Evolutionary conservation across 1,284 basidiomycete species (phyloP).

Genomic region (Pyrrhoderma lamaoense): DNA sequence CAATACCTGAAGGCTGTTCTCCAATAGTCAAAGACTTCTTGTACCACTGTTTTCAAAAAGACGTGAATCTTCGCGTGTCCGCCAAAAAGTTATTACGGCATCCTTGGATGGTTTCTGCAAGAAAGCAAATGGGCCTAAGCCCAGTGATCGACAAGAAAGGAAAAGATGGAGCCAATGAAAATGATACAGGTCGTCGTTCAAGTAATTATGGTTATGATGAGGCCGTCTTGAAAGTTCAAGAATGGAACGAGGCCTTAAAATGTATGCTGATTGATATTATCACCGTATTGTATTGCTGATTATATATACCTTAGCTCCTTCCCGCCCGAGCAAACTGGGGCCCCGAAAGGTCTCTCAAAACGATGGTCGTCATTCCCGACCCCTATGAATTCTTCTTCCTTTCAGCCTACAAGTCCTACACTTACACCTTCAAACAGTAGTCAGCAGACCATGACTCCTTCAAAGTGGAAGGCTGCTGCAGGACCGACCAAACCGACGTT

Average conservation of each 20-base stretch:
- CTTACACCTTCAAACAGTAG: slow-evolving; percentile 26
- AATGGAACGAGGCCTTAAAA: slow-evolving; percentile 96
- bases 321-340: slow-evolving; percentile 29
- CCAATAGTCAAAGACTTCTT: slow-evolving; percentile 95
- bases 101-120: slow-evolving; percentile 90
- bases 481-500: slow-evolving; percentile 14
- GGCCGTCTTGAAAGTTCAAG: slow-evolving; percentile 89
- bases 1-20: slow-evolving; percentile 90
- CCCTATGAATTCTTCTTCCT: slow-evolving; percentile 20
- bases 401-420: slow-evolving; percentile 27
- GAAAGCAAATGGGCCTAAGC: slow-evolving; percentile 57
- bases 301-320: slow-evolving; percentile 24
- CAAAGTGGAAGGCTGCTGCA: slow-evolving; percentile 12
- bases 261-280: slow-evolving; percentile 37
- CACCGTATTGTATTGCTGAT: slow-evolving; percentile 7
- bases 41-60: slow-evolving; percentile 97
- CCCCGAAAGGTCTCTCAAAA: slow-evolving; percentile 59
- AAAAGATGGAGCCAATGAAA: slow-evolving; percentile 35
- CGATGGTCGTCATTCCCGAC: slow-evolving; percentile 40
- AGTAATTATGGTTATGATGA: slow-evolving; percentile 88
- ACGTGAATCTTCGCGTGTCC: slow-evolving; percentile 87
- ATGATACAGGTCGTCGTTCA: slow-evolving; percentile 43
- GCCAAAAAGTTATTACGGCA: slow-evolving; percentile 91
- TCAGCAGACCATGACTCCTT: slow-evolving; percentile 22
- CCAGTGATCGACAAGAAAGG: slow-evolving; percentile 31